Base-by-base conservation (phyloP, 2,329 filamentous ascomycete species). In the Drechslerella coelobrocha region DNA sequence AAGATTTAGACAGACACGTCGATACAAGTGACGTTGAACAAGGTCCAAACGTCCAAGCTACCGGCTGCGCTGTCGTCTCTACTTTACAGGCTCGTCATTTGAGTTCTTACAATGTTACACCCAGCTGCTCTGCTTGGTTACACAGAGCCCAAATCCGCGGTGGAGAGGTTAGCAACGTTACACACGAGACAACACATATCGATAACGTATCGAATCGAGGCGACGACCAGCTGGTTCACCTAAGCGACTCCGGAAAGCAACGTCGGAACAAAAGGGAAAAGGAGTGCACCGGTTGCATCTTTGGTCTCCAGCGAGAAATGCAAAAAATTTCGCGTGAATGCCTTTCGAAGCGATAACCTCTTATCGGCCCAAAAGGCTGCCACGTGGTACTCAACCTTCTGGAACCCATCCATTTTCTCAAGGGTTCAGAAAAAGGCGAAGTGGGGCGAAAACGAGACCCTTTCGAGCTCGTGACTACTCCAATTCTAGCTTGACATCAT, bases 1-100 rank as follows among this genome's bases (percentile, higher is more conserved):
- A n/a, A n/a, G n/a, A n/a, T 31, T 31, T 31, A 6, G 6, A 31
- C 29, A 63, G 60, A 63, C 47, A 59, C 61, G 53, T 66, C 53
- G 61, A 34, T 57, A 45, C 24, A 24, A 66, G 17, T 14, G 10
- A 21, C 45, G 53, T 66, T 29, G 37, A 21, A 54, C 59, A 59
- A 45, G 26, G 37, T 45, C 8, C 21, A 2, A 2, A 21, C 29
- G 6, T 6, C 12, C 29, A 31, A 31, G 29, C n/a, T n/a, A n/a
- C n/a, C n/a, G 57, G 59, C 50, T 62, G 51, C 48, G 26, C 50
- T 48, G 39, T 47, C 23, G n/a, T 9, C 26, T 7, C 26, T 37
- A 24, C 2, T 21, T 23, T 19, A 31, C 29, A 31, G 29, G 29
- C 12, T 31, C 29, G 29, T 31, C 29, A 31, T 6, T 12, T n/a